Percentiles rank a stretch among this genome's conserved stretches.
Evolutionary conservation across 2,329 filamentous ascomycete species (phyloP).

Genomic region (Eutypella sp.): DNA sequence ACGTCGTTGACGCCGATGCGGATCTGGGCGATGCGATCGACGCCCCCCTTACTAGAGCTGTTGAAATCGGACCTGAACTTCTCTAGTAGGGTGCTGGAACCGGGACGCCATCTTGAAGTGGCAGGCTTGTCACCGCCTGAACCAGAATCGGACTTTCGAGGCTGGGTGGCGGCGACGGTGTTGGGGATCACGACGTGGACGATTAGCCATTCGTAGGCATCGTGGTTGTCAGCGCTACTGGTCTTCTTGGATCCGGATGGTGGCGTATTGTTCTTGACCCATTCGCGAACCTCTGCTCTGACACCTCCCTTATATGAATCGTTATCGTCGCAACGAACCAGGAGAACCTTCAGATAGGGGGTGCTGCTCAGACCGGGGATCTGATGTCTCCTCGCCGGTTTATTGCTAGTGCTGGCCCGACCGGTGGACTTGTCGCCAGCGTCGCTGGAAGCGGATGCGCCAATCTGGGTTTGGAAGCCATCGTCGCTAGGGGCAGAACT

Average conservation of each 20-base stretch:
- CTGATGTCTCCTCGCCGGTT: conserved; percentile 72
- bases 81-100: conserved; percentile 79
- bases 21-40: conserved; percentile 81
- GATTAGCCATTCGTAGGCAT: conserved; percentile 94
- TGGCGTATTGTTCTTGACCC: conserved; percentile 75
- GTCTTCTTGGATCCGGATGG: conserved; percentile 52
- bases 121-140: conserved; percentile 54
- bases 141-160: conserved; percentile 53
- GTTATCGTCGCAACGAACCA: conserved; percentile 92
- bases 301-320: conserved; percentile 83
- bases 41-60: conserved; percentile 59
- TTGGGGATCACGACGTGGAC: conserved; percentile 89
- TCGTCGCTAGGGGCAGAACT: conserved; percentile 41
- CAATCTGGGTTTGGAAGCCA: conserved; percentile 55
- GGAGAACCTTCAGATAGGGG: conserved; percentile 85
- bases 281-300: conserved; percentile 77
- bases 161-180: conserved; percentile 73
- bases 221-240: conserved; percentile 81
- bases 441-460: conserved; percentile 32
- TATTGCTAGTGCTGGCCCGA: conserved; percentile 29
- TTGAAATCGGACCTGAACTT: conserved; percentile 91
- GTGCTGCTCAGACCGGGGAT: conserved; percentile 91
- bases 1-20: conserved; percentile 69
- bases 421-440: conserved; percentile 31
- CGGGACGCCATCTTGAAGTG: conserved; percentile 70